phyloP scores from a whole-genome alignment of 2,329 filamentous ascomycete species.

The Salinomyces thailandicus region DNA sequence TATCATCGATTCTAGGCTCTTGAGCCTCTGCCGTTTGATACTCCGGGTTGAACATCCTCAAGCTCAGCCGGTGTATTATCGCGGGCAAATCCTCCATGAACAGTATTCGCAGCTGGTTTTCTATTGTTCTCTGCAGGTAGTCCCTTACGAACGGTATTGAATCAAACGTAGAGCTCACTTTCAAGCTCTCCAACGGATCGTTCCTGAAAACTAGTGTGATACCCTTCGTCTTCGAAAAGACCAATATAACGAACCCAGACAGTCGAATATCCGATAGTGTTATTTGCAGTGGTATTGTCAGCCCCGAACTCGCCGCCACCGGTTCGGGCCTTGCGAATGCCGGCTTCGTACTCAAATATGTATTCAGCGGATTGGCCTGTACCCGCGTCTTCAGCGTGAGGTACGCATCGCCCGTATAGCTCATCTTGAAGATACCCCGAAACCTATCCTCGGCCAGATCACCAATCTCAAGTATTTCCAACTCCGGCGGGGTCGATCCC shows the following conservation, averaged over 20 bases:
- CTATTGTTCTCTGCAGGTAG: slow-evolving; percentile 92
- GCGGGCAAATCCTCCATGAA: slow-evolving; percentile 98
- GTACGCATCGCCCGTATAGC: slow-evolving; percentile 89
- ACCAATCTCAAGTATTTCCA: slow-evolving; percentile 96
- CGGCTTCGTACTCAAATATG: slow-evolving; percentile 83
- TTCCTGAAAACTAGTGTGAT: slow-evolving; percentile 95
- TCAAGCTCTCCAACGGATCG: slow-evolving; percentile 93
- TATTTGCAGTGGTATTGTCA: slow-evolving; percentile 96
- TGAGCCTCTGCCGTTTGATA: slow-evolving; percentile 55
- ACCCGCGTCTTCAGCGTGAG: slow-evolving; percentile 91
- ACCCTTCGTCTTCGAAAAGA: slow-evolving; percentile 95
- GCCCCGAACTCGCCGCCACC: slow-evolving; percentile 75
- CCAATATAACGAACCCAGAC: slow-evolving; percentile 92
- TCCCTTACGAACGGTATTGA: slow-evolving; percentile 97
- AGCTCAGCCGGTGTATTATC: slow-evolving; percentile 85
- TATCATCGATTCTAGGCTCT: slow-evolving; percentile 33
- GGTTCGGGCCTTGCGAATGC: slow-evolving; percentile 87
- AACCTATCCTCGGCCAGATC: slow-evolving; percentile 96
- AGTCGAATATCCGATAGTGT: slow-evolving; percentile 91
- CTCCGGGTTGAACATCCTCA: slow-evolving; percentile 83
- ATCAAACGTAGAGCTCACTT: slow-evolving; percentile 97
- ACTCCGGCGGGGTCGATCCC: slow-evolving; percentile 82
- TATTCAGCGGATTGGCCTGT: slow-evolving; percentile 95
- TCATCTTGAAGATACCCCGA: slow-evolving; percentile 98
- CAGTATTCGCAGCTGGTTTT: slow-evolving; percentile 78